A percentile compares a stretch with the other conserved stretches of the same genome.
phyloP scores from a whole-genome alignment of 2,329 filamentous ascomycete species.

The Pseudogymnoascus sp. region DNA sequence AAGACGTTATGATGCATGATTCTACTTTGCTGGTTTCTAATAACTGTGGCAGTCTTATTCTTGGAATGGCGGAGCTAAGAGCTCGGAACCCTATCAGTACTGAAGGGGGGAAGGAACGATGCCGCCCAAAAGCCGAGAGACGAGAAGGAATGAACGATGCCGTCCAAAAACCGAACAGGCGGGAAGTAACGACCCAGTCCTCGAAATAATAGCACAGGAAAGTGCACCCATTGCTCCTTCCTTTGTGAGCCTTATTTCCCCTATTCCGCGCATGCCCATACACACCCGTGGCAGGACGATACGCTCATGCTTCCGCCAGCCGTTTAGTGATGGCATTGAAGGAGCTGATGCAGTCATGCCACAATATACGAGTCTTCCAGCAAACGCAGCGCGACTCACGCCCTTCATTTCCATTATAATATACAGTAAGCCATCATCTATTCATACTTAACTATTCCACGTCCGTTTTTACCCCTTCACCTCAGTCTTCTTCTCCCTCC shows the following conservation, averaged over 20 bases:
- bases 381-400: neutral
- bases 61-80: neutral
- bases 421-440: conserved; percentile 9
- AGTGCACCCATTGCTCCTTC: neutral
- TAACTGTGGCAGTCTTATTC: neutral
- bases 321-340: neutral
- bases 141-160: neutral
- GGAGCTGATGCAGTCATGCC: neutral
- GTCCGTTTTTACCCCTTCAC: neutral
- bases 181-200: neutral
- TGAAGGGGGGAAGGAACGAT: neutral
- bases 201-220: neutral
- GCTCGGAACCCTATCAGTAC: neutral
- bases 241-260: neutral
- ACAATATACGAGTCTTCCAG: neutral
- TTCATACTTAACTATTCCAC: conserved; percentile 6
- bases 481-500: neutral
- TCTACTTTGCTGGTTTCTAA: neutral
- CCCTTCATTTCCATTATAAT: neutral
- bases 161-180: neutral
- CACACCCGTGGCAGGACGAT: neutral
- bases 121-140: neutral
- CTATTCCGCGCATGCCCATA: neutral
- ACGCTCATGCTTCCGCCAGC: neutral
- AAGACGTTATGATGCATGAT: conserved; percentile 29